Evolutionary conservation across 345 rosid species (phyloP).

Genomic region (Eucalyptus paniculata): DNA sequence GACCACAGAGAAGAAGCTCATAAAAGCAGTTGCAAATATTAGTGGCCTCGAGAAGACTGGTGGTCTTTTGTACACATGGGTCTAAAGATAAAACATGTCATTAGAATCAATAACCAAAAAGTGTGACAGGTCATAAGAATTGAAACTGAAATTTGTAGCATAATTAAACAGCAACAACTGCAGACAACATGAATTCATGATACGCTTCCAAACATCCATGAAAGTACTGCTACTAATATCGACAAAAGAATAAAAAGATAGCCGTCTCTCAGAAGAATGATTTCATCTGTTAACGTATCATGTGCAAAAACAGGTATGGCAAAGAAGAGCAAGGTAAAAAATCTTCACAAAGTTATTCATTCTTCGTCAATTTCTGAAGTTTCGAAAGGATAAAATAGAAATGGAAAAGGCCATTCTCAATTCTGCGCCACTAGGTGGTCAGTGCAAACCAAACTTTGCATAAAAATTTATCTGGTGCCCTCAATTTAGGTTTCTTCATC

Average conservation of each 20-base stretch:
- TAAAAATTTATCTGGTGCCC: background rate
- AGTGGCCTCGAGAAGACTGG: constrained; percentile 55
- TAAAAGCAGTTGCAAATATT: constrained; percentile 87
- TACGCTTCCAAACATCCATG: background rate
- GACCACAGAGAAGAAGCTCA: constrained; percentile 95
- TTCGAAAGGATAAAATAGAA: background rate
- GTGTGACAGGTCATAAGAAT: background rate
- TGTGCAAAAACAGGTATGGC: background rate
- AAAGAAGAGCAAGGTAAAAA: background rate
- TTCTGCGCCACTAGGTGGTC: background rate
- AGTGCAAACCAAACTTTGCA: background rate
- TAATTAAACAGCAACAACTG: background rate
- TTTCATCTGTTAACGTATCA: background rate
- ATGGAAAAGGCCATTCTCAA: background rate
- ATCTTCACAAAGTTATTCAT: background rate
- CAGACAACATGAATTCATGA: background rate
- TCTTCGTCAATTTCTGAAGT: background rate
- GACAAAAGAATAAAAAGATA: background rate
- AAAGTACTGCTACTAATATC: background rate
- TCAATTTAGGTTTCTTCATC: background rate
- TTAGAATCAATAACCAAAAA: background rate
- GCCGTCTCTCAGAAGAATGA: background rate
- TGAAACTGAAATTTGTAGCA: background rate
- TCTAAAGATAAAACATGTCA: constrained; percentile 29
- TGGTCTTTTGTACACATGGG: constrained; percentile 64